Percentiles rank a stretch among this genome's conserved stretches.
phyloP scores from a whole-genome alignment of 2,329 filamentous ascomycete species.

The Leptographium flavum region DNA sequence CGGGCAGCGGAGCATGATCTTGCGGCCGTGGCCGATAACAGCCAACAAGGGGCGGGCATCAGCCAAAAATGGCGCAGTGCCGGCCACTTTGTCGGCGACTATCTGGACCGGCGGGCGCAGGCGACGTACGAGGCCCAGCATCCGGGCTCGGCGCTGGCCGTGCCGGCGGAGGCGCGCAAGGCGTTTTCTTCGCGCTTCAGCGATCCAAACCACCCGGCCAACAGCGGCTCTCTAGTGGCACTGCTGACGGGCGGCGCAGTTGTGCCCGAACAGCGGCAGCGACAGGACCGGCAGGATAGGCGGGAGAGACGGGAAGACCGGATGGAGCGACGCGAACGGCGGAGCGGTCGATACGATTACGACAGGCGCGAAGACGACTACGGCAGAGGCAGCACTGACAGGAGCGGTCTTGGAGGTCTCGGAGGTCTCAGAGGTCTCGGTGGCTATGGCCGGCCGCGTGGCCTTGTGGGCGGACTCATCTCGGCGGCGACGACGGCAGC shows the following conservation, averaged over 20 bases:
- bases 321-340: no score
- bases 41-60: neutral
- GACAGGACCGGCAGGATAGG: neutral
- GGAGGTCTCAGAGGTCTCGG: neutral
- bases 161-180: constrained; percentile 15
- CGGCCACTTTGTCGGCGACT: constrained; percentile 26
- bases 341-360: no score
- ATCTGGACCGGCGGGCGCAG: constrained; percentile 33
- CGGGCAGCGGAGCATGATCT: constrained; percentile 12
- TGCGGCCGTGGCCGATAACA: constrained; percentile 14
- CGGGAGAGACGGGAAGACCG: neutral
- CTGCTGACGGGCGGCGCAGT: constrained; percentile 30
- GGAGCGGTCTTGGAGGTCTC: no score
- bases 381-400: no score
- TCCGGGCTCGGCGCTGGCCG: constrained; percentile 23
- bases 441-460: neutral
- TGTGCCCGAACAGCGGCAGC: constrained; percentile 10
- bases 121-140: constrained; percentile 26
- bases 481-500: no score
- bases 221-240: constrained; percentile 29
- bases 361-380: no score
- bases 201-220: constrained; percentile 36
- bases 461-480: neutral
- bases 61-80: constrained; percentile 16
- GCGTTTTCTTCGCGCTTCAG: constrained; percentile 31